Percentiles rank a stretch among this genome's conserved stretches.
Conservation (phyloP, 495 filamentous ascomycete genomes). For the Echria macrotheca region DNA sequence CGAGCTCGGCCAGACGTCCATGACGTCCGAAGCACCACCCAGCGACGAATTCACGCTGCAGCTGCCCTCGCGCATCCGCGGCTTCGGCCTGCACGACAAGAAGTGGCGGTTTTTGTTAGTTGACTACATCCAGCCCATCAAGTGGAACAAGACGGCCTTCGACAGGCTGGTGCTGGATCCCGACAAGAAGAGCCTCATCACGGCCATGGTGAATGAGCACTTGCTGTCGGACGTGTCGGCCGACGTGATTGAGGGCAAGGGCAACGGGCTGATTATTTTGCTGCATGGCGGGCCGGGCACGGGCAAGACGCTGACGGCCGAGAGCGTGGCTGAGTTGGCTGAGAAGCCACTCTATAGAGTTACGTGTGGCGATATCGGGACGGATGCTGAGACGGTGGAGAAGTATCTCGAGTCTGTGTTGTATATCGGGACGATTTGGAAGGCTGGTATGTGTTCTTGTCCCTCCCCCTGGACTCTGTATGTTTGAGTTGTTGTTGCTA, state of each 20-base stretch:
- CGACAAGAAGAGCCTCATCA: constrained; percentile 1
- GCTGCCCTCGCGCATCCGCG: no score
- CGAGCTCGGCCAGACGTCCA: no score
- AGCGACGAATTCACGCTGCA: no score
- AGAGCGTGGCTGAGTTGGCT: constrained; percentile 6
- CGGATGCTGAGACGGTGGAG: constrained; percentile 31
- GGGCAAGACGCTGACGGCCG: constrained; percentile 14
- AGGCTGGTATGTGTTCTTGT: no score
- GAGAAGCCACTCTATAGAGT: constrained; percentile 3
- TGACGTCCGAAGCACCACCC: no score
- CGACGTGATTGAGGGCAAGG: constrained; percentile 12
- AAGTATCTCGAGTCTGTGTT: constrained; percentile 36
- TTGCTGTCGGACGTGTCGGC: neutral
- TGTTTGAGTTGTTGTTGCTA: no score
- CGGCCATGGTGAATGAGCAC: neutral
- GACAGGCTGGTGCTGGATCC: neutral
- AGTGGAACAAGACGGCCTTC: neutral
- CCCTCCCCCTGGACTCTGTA: no score
- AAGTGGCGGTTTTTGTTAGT: no score
- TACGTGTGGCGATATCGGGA: constrained; percentile 12
- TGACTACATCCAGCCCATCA: neutral
- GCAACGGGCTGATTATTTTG: constrained; percentile 11
- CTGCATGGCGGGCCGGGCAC: constrained; percentile 11
- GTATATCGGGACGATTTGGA: constrained; percentile 37
- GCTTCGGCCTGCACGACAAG: no score